Evolutionary conservation across 2,329 filamentous ascomycete genomes (phyloP).

Genomic region (Xylariaceae sp.): DNA sequence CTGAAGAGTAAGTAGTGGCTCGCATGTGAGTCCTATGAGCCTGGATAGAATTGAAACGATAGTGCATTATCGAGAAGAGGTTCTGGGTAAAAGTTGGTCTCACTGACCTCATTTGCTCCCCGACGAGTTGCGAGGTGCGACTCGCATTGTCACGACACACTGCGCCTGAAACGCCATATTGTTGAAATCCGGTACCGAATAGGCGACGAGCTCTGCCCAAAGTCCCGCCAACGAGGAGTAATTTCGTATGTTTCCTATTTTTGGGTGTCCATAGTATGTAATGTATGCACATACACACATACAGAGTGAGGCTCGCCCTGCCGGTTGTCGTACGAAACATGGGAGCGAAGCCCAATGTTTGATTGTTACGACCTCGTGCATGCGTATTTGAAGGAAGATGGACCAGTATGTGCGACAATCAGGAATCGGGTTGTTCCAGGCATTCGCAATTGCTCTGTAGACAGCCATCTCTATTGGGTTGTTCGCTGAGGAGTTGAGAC

Average conservation of each 20-base stretch:
- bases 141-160: not conserved
- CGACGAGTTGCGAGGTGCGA: not conserved
- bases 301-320: not conserved
- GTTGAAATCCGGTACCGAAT: not conserved
- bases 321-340: not conserved
- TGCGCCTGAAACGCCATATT: constrained; percentile 9
- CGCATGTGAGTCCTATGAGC: not conserved
- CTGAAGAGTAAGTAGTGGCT: not conserved
- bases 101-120: not conserved
- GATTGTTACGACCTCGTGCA: constrained; percentile 3
- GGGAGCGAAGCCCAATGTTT: not conserved
- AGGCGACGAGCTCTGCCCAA: not conserved
- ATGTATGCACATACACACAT: no score
- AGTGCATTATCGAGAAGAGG: not conserved
- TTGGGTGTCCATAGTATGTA: not conserved
- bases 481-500: not conserved
- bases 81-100: not conserved
- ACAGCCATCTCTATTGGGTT: not conserved
- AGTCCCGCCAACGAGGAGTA: not conserved
- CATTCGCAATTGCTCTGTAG: not conserved
- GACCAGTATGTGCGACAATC: not conserved
- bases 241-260: not conserved
- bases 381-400: not conserved
- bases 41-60: not conserved
- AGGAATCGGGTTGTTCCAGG: not conserved